phyloP scores from a whole-genome alignment of 768 basidiomycete species.

The Mycena rebaudengoi region DNA sequence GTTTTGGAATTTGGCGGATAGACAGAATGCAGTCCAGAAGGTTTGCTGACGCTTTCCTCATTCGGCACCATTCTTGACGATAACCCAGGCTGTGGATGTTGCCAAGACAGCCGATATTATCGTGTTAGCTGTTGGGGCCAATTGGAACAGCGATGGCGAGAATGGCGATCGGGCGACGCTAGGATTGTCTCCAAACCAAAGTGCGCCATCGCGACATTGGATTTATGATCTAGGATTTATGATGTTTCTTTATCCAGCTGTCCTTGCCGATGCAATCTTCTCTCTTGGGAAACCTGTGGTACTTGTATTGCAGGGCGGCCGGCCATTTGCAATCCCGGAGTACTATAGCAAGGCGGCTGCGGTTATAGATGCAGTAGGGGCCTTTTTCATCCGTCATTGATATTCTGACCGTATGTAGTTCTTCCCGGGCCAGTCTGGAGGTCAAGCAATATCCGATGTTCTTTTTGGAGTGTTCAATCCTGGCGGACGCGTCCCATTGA shows the following conservation, averaged over 20 bases:
- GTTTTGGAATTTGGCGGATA: constrained; percentile 35
- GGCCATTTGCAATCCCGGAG: constrained; percentile 35
- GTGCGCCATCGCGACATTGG: constrained; percentile 3
- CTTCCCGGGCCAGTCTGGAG: constrained; percentile 38
- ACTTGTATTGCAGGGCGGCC: constrained; percentile 33
- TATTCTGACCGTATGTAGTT: constrained; percentile 16
- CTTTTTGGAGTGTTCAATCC: constrained; percentile 36
- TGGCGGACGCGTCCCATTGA: constrained; percentile 32
- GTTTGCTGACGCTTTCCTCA: neutral
- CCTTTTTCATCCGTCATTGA: neutral
- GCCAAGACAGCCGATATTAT: constrained; percentile 32
- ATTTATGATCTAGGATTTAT: neutral
- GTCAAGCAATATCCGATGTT: constrained; percentile 35
- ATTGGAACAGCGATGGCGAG: constrained; percentile 39
- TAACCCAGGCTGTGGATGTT: constrained; percentile 31
- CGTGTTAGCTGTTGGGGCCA: constrained; percentile 34
- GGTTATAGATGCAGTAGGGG: constrained; percentile 29
- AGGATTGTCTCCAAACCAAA: constrained; percentile 34
- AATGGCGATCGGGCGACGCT: constrained; percentile 34
- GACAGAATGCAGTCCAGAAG: constrained; percentile 23
- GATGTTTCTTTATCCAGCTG: constrained; percentile 23
- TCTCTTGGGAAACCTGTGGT: constrained; percentile 32
- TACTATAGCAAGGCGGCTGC: constrained; percentile 32
- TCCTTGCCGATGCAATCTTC: constrained; percentile 34
- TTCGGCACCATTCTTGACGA: neutral